phyloP scores from a whole-genome alignment of 345 rosid species.

The Boechera retrofracta region DNA sequence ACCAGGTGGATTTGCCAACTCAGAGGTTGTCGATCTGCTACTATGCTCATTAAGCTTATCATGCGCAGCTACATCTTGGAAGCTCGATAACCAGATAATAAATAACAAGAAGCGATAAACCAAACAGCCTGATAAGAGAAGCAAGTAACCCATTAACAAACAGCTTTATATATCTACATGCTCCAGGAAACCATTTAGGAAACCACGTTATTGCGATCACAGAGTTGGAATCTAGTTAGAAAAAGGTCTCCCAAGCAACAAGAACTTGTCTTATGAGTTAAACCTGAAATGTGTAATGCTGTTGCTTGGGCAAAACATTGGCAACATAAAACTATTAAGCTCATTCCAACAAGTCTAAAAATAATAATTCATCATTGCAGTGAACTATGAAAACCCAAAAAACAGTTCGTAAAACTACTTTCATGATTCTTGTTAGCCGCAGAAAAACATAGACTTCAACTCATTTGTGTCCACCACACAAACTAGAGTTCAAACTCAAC shows the following conservation, averaged over 20 bases:
- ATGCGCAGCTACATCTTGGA: constrained; percentile 65
- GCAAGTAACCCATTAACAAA: constrained; percentile 42
- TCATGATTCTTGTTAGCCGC: constrained; percentile 7
- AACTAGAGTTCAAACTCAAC: background rate
- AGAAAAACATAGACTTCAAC: background rate
- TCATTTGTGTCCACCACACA: background rate
- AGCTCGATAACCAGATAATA: constrained; percentile 66
- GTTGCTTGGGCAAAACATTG: constrained; percentile 26
- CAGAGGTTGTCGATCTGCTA: constrained; percentile 57
- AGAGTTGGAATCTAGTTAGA: constrained; percentile 15
- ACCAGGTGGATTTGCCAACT: constrained; percentile 74
- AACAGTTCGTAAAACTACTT: constrained; percentile 9
- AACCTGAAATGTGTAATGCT: background rate
- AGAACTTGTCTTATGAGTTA: background rate
- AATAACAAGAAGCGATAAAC: constrained; percentile 62
- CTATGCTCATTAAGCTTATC: constrained; percentile 50
- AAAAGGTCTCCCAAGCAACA: background rate
- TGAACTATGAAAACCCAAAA: constrained; percentile 6
- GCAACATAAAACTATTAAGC: background rate
- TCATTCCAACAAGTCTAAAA: background rate
- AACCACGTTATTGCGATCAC: background rate
- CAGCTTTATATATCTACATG: background rate
- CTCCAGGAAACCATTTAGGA: background rate
- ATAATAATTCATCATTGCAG: background rate
- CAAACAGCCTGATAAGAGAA: constrained; percentile 60